Base-by-base conservation (phyloP, 306 rosid genomes). In the Gastrolobium villosum region DNA sequence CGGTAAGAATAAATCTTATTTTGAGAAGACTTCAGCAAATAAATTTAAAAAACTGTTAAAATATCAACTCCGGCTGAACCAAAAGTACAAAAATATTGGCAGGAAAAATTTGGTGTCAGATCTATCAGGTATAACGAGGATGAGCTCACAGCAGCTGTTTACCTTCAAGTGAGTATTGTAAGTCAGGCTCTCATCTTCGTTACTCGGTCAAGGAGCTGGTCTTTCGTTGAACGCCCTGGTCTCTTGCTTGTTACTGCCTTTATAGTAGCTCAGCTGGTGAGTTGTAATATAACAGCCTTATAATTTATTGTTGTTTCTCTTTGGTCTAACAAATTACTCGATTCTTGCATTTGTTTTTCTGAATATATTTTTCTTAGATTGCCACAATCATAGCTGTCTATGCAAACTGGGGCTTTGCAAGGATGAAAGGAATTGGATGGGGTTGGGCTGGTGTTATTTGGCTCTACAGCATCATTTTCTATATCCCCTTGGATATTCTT, bases 131-230 rank as follows among this genome's bases (percentile, higher is more conserved):
- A 14, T 7, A 80, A 26, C 3, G 0, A 35, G 0, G 35, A 5
- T 6, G 93, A 92, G 86, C 95, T 92, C n/a, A 92, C 88, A 5
- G 91, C 93, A 14, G 97, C 97, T 61, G 78, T 90, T 37, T 92
- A 92, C 69, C 97, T 92, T 68, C 97, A 92, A 88, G 93, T 92
- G 43, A 92, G 97, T 65, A 88, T 86, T 40, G 84, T 92, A 11
- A 90, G 97, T 60, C 97, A 92, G 75, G 97, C 97, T 72, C 90
- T 92, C 8, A 92, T 92, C 77, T 92, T 92, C 46, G 97, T 92
- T 30, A 92, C 97, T 28, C 83, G 97, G 49, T 92, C 97, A 2
- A 86, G 91, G 71, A 85, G 90, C 82, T 92, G 86, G 87, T 92
- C 97, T 13, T 92, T 5, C 32, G 4, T 85, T 0, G 97, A 92